Evolutionary conservation across 768 basidiomycete genomes (phyloP).

Genomic region (Suillus subaureus): DNA sequence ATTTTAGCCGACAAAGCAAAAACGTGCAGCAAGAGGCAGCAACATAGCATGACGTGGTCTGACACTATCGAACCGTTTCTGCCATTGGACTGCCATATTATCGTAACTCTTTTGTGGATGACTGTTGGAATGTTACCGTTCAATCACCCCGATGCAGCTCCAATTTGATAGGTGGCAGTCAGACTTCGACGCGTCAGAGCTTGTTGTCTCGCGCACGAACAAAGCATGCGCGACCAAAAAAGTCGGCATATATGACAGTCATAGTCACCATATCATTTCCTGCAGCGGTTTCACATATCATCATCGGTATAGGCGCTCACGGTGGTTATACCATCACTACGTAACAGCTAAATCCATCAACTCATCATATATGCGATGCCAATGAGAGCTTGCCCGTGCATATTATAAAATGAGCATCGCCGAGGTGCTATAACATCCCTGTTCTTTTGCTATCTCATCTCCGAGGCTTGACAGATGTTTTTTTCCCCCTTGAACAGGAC

Average conservation of each 20-base stretch:
- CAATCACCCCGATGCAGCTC: neutral
- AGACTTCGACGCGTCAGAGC: neutral
- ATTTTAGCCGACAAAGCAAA: too few species aligned
- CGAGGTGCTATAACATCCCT: neutral
- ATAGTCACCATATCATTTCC: neutral
- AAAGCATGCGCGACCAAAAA: neutral
- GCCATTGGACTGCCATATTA: neutral
- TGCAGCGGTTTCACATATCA: neutral
- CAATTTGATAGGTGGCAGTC: neutral
- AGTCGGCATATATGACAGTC: neutral
- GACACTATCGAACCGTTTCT: neutral
- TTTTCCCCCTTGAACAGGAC: neutral
- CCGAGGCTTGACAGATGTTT: neutral
- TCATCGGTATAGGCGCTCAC: neutral
- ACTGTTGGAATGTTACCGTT: neutral
- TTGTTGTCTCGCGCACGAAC: neutral
- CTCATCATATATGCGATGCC: neutral
- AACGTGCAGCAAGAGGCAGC: too few species aligned
- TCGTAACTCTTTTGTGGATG: neutral
- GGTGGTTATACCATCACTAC: neutral
- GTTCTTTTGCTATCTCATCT: neutral
- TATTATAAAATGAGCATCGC: neutral
- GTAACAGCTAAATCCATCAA: neutral
- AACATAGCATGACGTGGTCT: too few species aligned
- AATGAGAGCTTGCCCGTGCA: too few species aligned